Percentiles rank a stretch among this genome's conserved stretches.
These are phyloP conservation scores for Dendrobium officinale DNA, from an alignment of 106 monocot species.

Conservation along the genomic window DNA sequence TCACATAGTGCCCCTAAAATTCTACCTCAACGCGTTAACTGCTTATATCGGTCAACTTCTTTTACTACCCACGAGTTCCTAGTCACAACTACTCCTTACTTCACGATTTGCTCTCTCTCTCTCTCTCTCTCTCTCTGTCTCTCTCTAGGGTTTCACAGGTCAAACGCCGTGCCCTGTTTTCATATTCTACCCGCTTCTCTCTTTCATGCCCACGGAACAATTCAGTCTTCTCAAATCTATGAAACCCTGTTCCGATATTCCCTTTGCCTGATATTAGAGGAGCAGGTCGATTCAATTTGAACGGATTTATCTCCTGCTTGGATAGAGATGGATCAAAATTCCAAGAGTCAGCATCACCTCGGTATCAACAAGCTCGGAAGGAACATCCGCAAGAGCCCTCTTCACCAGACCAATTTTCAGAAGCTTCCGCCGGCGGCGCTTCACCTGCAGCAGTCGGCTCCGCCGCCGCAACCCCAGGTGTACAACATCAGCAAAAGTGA, in stretches of 20 bases:
- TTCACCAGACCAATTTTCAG: slow-evolving; percentile 14
- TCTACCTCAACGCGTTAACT: background rate
- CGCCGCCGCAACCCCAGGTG: slow-evolving; percentile 39
- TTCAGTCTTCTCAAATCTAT: background rate
- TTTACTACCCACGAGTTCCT: background rate
- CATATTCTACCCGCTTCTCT: background rate
- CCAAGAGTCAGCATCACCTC: slow-evolving; percentile 17
- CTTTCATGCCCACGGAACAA: background rate
- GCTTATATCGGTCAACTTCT: background rate
- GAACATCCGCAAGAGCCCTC: slow-evolving; percentile 33
- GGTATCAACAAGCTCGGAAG: slow-evolving; percentile 36
- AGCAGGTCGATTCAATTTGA: background rate
- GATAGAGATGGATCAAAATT: slow-evolving; percentile 10
- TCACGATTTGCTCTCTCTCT: background rate
- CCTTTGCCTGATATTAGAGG: background rate
- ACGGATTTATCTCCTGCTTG: background rate
- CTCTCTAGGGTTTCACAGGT: background rate
- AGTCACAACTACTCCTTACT: background rate
- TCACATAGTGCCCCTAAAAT: background rate
- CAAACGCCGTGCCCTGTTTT: background rate
- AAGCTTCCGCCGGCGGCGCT: background rate
- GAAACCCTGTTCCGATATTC: background rate
- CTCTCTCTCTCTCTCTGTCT: no score
- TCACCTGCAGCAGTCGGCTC: background rate
- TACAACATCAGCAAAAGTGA: slow-evolving; percentile 74